Evolutionary conservation across 2,329 filamentous ascomycete genomes (phyloP).

Genomic region (Trichoderma sp.): DNA sequence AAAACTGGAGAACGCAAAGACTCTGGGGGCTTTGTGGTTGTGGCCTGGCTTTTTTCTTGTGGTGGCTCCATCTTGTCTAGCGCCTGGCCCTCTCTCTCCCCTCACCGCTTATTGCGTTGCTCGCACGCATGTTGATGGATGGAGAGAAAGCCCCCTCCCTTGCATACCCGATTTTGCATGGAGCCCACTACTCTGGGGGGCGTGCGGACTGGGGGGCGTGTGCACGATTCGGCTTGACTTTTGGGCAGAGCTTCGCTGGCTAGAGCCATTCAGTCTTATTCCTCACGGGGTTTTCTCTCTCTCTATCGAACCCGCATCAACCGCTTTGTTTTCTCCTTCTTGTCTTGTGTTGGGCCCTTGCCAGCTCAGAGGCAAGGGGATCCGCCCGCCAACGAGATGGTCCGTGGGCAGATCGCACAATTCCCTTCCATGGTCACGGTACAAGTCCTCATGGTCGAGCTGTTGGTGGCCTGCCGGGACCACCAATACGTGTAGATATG

Average conservation of each 20-base stretch:
- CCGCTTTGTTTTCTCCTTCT: conserved; percentile 3
- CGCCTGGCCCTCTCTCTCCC: neutral
- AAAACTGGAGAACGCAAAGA: neutral
- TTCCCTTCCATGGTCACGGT: conserved; percentile 7
- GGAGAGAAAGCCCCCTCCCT: conserved; percentile 23
- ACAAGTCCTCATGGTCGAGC: neutral
- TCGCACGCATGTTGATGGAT: conserved; percentile 20
- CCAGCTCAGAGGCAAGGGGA: conserved; percentile 20
- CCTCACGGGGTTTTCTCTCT: neutral
- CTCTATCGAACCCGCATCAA: neutral
- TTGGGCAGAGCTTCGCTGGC: neutral
- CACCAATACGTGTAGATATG: neutral
- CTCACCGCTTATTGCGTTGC: conserved; percentile 25
- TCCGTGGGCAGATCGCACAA: conserved; percentile 19
- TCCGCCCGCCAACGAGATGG: conserved; percentile 14
- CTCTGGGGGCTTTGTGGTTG: neutral
- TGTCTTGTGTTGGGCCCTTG: conserved; percentile 20
- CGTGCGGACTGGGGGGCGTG: conserved; percentile 7
- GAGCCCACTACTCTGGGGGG: neutral
- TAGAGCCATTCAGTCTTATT: conserved; percentile 6
- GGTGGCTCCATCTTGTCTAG: conserved; percentile 19
- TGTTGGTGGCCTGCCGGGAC: neutral
- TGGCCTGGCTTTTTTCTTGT: conserved; percentile 1
- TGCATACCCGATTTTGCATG: conserved; percentile 26
- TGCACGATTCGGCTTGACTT: neutral